phyloP scores from a whole-genome alignment of 306 rosid genomes.

The Pterocarpus macrocarpus region DNA sequence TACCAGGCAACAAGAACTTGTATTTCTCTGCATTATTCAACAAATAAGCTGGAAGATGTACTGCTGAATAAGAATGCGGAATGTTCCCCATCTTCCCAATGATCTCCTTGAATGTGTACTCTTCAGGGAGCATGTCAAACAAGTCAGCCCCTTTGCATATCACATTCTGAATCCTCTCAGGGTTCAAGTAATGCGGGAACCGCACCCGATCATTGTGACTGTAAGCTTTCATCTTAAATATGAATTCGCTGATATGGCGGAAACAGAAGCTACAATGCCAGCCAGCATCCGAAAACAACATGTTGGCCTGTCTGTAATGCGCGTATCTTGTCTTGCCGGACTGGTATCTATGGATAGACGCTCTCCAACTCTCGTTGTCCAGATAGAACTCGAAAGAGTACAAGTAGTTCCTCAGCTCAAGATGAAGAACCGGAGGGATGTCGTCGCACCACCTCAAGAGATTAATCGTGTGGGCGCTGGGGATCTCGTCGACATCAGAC shows the following conservation, averaged over 20 bases:
- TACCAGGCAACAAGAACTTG: conserved; percentile 80
- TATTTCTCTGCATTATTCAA: conserved; percentile 76
- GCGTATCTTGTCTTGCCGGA: conserved; percentile 76
- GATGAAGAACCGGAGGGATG: conserved; percentile 77
- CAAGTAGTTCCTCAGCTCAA: conserved; percentile 76
- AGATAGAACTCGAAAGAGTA: conserved; percentile 81
- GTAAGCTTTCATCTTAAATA: conserved; percentile 93
- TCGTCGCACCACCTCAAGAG: conserved; percentile 93
- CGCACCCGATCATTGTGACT: conserved; percentile 85
- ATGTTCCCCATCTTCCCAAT: conserved; percentile 92
- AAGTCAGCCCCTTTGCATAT: conserved; percentile 84
- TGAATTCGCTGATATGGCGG: conserved; percentile 75
- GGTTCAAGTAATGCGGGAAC: conserved; percentile 77
- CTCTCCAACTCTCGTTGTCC: conserved; percentile 90
- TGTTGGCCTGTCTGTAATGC: conserved; percentile 74
- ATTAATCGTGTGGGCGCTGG: conserved; percentile 86
- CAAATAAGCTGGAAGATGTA: conserved; percentile 84
- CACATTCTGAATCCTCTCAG: conserved; percentile 73
- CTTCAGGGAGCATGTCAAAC: conserved; percentile 95
- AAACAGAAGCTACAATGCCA: conserved; percentile 98
- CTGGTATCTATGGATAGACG: conserved; percentile 76
- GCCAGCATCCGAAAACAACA: conserved; percentile 75
- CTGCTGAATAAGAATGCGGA: conserved; percentile 89
- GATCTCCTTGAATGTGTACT: conserved; percentile 85
- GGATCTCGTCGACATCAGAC: conserved; percentile 97